Percentiles rank a stretch among this genome's conserved stretches.
phyloP scores from a whole-genome alignment of 2,329 filamentous ascomycete species.

The Aureobasidium sp. region DNA sequence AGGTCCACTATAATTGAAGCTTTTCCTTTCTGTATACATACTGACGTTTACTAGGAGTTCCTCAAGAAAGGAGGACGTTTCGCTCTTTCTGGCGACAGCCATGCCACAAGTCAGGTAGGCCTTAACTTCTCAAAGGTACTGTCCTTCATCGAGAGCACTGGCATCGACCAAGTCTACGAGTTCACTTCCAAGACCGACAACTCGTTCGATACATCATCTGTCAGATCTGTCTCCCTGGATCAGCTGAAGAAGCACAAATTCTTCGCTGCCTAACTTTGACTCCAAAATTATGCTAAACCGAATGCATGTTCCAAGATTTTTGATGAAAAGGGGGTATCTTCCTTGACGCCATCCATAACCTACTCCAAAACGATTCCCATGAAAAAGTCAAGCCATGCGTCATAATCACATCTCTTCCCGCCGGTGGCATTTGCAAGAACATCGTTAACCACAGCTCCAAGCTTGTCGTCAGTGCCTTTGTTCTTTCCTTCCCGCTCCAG shows the following conservation, averaged over 20 bases:
- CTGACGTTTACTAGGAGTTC: constrained; percentile 52
- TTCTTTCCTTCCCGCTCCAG: constrained; percentile 29
- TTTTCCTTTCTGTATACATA: not conserved
- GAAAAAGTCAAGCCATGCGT: constrained; percentile 18
- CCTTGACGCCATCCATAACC: constrained; percentile 3
- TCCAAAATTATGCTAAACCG: not conserved
- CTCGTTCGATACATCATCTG: constrained; percentile 1
- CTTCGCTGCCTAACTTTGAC: not conserved
- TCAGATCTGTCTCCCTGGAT: not conserved
- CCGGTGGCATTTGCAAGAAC: constrained; percentile 15
- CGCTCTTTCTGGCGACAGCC: constrained; percentile 90
- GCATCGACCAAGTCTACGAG: constrained; percentile 50
- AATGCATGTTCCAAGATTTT: not conserved
- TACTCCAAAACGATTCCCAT: constrained; percentile 16
- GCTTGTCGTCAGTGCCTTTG: constrained; percentile 12
- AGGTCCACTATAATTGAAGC: constrained; percentile 41
- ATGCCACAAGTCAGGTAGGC: constrained; percentile 79
- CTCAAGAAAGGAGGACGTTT: constrained; percentile 66
- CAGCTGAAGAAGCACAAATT: constrained; percentile 10
- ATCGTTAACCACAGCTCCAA: constrained; percentile 17
- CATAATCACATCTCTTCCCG: constrained; percentile 14
- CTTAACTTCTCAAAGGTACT: constrained; percentile 69
- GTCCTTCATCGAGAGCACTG: constrained; percentile 59
- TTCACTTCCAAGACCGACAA: constrained; percentile 17
- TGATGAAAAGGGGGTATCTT: constrained; percentile 1